Conservation (phyloP, 2,329 filamentous ascomycete species). For the Arthroderma sp. region DNA sequence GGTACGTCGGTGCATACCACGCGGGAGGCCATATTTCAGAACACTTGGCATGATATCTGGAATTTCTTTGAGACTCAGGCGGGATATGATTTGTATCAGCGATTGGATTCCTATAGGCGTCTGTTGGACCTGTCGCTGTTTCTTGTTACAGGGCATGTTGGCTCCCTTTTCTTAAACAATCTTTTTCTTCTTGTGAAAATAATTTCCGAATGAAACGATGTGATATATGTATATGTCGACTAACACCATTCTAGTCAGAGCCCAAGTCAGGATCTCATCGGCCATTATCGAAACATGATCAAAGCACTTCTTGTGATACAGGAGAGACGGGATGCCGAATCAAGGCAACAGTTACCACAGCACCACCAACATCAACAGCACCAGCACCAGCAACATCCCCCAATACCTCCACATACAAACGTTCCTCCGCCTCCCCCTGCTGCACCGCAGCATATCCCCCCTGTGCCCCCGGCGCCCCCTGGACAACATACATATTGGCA, state of each 20-base stretch:
- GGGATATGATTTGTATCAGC: conserved; percentile 32
- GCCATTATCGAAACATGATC: conserved; percentile 11
- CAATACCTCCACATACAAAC: neutral
- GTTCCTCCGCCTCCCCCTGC: conserved; percentile 1
- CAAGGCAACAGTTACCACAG: neutral
- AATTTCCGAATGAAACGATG: neutral
- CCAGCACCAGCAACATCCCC: conserved; percentile 3
- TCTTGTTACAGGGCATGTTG: too few relatives aligned
- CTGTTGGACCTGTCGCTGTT: conserved; percentile 34
- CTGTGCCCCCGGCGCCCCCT: neutral
- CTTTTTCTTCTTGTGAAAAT: neutral
- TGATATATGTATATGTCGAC: neutral
- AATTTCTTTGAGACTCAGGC: conserved; percentile 34
- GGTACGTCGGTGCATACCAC: neutral
- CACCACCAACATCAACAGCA: conserved; percentile 2
- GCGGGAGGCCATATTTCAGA: conserved; percentile 27
- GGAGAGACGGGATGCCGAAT: conserved; percentile 4
- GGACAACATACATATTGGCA: too few relatives aligned
- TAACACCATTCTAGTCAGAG: conserved; percentile 5
- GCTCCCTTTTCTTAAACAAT: too few relatives aligned
- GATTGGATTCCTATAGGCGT: conserved; percentile 38
- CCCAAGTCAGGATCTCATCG: conserved; percentile 9
- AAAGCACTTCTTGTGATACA: conserved; percentile 5
- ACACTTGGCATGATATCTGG: conserved; percentile 39
- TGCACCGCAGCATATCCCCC: neutral